Evolutionary conservation across 176 grass and related monocot species (phyloP).

Genomic region (Aegilops bicornis): DNA sequence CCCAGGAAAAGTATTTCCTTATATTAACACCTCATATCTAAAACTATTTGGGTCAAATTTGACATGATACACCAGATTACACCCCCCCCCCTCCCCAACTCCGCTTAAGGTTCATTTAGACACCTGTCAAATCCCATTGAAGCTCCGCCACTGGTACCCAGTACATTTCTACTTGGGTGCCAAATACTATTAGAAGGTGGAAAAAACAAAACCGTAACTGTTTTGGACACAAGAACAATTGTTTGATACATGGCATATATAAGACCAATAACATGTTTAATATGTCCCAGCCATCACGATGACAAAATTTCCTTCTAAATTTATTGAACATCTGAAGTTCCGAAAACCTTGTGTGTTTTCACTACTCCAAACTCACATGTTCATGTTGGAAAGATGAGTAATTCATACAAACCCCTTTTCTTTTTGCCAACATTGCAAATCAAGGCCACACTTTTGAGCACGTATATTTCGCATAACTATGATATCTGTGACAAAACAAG

Average conservation of each 20-base stretch:
- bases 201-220: slow-evolving; percentile 22
- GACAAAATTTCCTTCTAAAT: slow-evolving; percentile 20
- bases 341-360: background rate
- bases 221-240: slow-evolving; percentile 17
- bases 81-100: too few species aligned
- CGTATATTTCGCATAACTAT: background rate
- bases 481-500: background rate
- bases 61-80: too few species aligned
- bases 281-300: background rate
- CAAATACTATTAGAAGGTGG: slow-evolving; percentile 24
- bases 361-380: slow-evolving; percentile 24
- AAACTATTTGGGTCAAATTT: too few species aligned
- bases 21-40: too few species aligned
- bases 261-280: slow-evolving; percentile 15
- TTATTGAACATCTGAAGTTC: slow-evolving; percentile 20
- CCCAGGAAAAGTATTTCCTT: too few species aligned
- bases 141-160: too few species aligned
- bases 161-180: background rate
- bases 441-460: too few species aligned
- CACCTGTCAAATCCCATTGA: too few species aligned
- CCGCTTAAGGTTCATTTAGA: too few species aligned
- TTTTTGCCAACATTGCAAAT: background rate
- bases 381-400: background rate
- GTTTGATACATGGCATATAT: slow-evolving; percentile 28
- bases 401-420: background rate